These are phyloP conservation scores for Gaeumannomyces sp. DNA, from an alignment of 2,329 filamentous ascomycete genomes.

Conservation along the genomic window DNA sequence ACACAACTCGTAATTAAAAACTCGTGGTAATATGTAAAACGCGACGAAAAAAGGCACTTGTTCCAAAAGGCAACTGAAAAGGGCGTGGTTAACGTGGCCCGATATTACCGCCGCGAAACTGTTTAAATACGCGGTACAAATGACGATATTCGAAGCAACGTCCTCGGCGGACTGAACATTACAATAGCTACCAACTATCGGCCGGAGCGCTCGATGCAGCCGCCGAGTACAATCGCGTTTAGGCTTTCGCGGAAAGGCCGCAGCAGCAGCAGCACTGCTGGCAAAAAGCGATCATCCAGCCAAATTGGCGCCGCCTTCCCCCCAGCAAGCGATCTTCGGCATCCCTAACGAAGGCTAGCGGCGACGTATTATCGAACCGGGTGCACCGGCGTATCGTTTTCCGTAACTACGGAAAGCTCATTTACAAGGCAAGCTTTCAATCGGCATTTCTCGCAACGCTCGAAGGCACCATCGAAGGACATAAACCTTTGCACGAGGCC, in stretches of 20 bases:
- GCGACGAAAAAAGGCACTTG: background rate
- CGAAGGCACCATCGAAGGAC: conserved; percentile 30
- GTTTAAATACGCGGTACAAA: conserved; percentile 7
- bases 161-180: conserved; percentile 28
- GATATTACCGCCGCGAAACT: conserved; percentile 12
- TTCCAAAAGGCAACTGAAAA: background rate
- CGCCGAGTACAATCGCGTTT: conserved; percentile 12
- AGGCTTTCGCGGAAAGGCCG: conserved; percentile 16
- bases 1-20: conserved; percentile 35
- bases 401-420: conserved; percentile 32
- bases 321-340: too few species aligned
- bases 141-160: conserved; percentile 24
- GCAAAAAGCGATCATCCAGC: too few species aligned
- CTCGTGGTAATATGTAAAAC: background rate
- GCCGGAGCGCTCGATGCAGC: conserved; percentile 13
- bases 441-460: conserved; percentile 29
- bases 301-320: too few species aligned
- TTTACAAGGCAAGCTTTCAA: conserved; percentile 34
- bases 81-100: conserved; percentile 10
- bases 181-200: conserved; percentile 27
- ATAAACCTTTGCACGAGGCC: conserved; percentile 29
- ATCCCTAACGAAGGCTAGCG: too few species aligned
- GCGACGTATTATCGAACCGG: conserved; percentile 24
- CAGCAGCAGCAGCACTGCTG: conserved; percentile 30
- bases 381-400: conserved; percentile 35